Base-by-base conservation (phyloP, 257 asterid species). In the Jacaranda mimosifolia region DNA sequence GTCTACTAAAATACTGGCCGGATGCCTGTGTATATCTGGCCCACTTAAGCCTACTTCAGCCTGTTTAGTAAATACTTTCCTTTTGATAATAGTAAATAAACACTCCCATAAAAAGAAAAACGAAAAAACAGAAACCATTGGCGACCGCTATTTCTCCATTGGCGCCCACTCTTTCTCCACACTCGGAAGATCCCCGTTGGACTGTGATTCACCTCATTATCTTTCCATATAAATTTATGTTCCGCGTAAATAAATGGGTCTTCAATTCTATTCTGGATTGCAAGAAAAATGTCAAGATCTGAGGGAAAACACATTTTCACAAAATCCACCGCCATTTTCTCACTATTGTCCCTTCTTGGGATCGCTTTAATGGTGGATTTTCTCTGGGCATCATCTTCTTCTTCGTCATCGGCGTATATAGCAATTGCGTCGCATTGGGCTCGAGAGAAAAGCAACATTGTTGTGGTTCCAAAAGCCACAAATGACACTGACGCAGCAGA, bases 281-380 rank as follows among this genome's bases (percentile, higher is more conserved):
- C 8, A 48, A 46, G 68, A 68, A 62, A 32, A 66, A 87, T 84
- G 89, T 69, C 70, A 62, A 78, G 77, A 73, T 77, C 90, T 63
- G 60, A 75, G 13, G 87, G 79, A 73, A 87, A 82, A 55, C 90
- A 79, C 87, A 74, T 49, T 71, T 81, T 80, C 78, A 56, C 85
- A 39, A 91, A 85, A 80, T 78, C 89, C 79, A 79, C 87, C 53
- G 63, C 67, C 77, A 53, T 88, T 73, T 83, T 83, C 14, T 79
- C 71, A 63, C 85, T 88, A 6, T 58, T 83, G 48, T 79, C 72
- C 66, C 84, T 92, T 53, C 67, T 90, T 56, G 88, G 72, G 42
- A 79, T 87, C 45, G 91, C 87, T 46, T 66, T 87, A 3, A 72
- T 82, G 35, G 52, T 81, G n/a, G 85, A 90, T 86, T 82, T 86